Evolutionary conservation across 2,329 filamentous ascomycete genomes (phyloP), one percentile per base, ranked within the genome.

Genomic region (Chaetomiaceae sp.): DNA sequence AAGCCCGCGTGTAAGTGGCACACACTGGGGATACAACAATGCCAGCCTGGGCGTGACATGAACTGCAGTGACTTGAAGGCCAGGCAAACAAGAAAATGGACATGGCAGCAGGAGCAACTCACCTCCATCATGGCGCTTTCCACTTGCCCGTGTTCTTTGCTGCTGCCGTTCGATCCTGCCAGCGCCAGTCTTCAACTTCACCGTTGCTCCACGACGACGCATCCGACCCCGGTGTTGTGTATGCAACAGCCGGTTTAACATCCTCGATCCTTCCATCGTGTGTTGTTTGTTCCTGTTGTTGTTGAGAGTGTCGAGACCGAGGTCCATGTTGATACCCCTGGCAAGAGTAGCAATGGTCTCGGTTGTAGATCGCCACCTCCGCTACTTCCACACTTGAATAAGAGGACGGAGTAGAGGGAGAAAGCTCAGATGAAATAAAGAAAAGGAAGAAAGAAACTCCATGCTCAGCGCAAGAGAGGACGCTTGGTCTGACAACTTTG

Each of bases 121-220:
- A 56, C 49, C 54, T 56, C 42, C 37, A 3, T 37, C 34, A 42
- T 46, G 40, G 11, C 40, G 49, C 14, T 37, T 33, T n/a, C 34
- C 37, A 1, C 23, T 22, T 7, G 31, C 15, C 14, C 34, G 23
- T 22, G 17, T 38, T 23, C 29, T 54, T 29, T 34, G 42, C 6
- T 34, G 36, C 40, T 46, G 49, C 11, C 45, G 49, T 17, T 45
- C 37, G 34, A 53, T 46, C 22, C 45, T 36, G 12, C 45, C 44
- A 4, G 27, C 6, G 27, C 45, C 23, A 6, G 9, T 2, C 25
- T 40, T 53, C 39, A 19, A 14, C 6, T 43, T 49, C 25, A 20
- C 23, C 6, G 19, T 4, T 4, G 17, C 29, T 43, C 31, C 39
- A 14, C 45, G 45, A 33, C 39, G 45, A 14, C 49, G 49, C n/a